Evolutionary conservation across 352 stramenopile species (phyloP).

Genomic region (Plasmopara viticola): DNA sequence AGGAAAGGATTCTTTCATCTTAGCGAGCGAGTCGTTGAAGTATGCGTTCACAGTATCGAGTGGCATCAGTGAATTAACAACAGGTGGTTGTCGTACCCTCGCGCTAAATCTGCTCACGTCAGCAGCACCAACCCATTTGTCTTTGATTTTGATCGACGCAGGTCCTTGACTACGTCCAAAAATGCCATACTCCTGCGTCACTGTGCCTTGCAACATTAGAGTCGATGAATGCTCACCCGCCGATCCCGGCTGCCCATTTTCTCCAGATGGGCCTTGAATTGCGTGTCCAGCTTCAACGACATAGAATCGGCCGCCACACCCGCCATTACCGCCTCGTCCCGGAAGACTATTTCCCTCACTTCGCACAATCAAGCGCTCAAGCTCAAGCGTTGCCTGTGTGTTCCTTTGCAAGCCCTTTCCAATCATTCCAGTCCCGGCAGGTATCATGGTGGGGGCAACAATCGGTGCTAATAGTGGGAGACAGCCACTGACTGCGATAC

Average conservation of each 20-base stretch:
- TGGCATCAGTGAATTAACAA: no score
- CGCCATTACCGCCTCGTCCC: conserved; percentile 1
- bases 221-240: not conserved
- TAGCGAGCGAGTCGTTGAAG: no score
- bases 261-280: not conserved
- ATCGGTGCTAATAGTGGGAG: conserved; percentile 1
- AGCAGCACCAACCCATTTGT: no score
- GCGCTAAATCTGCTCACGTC: no score
- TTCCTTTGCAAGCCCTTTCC: conserved; percentile 2
- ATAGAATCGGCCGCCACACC: conserved; percentile 1
- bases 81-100: no score
- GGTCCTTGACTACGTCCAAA: conserved; percentile 3
- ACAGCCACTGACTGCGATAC: conserved; percentile 1
- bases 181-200: conserved; percentile 3
- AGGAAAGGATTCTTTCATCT: no score
- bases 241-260: no score
- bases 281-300: conserved; percentile 1
- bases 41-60: no score
- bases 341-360: not conserved
- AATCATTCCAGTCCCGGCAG: conserved; percentile 3
- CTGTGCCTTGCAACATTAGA: not conserved
- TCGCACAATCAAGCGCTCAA: not conserved
- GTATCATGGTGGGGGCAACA: conserved; percentile 3
- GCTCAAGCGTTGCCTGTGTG: not conserved
- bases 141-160: no score